Conservation (phyloP, 768 basidiomycete species). For the Ramaria rubella region DNA sequence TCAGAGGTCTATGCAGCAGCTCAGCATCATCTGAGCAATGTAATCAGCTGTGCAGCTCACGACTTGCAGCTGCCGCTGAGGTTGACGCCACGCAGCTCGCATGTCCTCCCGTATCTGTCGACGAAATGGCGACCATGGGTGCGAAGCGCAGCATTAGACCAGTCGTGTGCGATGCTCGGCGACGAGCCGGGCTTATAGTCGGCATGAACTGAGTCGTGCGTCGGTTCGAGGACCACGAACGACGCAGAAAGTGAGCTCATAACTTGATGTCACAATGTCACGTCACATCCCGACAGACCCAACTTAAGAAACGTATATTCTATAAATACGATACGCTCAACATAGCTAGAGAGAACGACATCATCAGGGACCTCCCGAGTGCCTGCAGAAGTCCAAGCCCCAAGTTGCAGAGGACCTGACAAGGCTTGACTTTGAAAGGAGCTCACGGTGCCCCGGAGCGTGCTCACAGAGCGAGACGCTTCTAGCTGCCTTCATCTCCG, state of each 20-base stretch:
- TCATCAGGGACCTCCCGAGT: too few relatives aligned
- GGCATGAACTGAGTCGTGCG: slow-evolving; percentile 1
- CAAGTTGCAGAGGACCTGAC: too few relatives aligned
- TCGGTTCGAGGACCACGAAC: slow-evolving; percentile 7
- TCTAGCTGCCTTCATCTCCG: too few relatives aligned
- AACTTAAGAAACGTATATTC: too few relatives aligned
- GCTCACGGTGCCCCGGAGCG: too few relatives aligned
- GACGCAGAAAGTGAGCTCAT: slow-evolving; percentile 6
- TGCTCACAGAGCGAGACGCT: too few relatives aligned
- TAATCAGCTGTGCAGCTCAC: slow-evolving; percentile 36
- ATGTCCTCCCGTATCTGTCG: slow-evolving; percentile 73
- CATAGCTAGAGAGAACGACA: too few relatives aligned
- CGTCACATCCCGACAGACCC: neutral
- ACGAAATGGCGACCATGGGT: slow-evolving; percentile 75
- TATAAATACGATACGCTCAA: too few relatives aligned
- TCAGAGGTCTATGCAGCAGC: slow-evolving; percentile 45
- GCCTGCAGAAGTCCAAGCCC: too few relatives aligned
- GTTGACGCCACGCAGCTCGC: slow-evolving; percentile 79
- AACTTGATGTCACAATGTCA: neutral
- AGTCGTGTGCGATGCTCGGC: slow-evolving; percentile 63
- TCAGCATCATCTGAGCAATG: neutral
- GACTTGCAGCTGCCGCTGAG: slow-evolving; percentile 77
- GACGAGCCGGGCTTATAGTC: slow-evolving; percentile 41
- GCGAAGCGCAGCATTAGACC: slow-evolving; percentile 57
- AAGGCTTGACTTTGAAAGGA: too few relatives aligned